These are phyloP conservation scores for Mycogone perniciosa DNA, from an alignment of 2,329 filamentous ascomycete genomes.

Conservation along the genomic window DNA sequence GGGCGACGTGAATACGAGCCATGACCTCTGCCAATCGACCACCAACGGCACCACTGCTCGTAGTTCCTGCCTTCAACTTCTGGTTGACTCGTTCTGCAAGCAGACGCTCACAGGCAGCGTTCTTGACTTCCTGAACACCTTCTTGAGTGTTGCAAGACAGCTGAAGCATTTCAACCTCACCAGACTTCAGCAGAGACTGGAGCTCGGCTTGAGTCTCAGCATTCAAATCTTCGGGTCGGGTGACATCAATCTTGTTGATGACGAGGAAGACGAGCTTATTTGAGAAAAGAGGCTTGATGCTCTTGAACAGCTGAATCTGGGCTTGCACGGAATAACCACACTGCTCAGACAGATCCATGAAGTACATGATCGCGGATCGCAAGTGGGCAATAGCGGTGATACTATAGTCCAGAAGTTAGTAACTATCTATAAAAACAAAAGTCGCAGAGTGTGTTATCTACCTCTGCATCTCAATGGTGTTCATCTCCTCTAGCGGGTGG, in stretches of 20 bases:
- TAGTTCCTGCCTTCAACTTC: constrained; percentile 90
- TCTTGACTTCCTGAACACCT: constrained; percentile 90
- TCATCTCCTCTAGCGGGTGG: constrained; percentile 98
- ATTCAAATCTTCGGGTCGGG: constrained; percentile 80
- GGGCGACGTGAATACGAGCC: constrained; percentile 92
- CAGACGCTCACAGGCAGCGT: constrained; percentile 85
- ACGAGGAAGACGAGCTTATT: constrained; percentile 97
- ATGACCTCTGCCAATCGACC: constrained; percentile 85
- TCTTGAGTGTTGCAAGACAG: constrained; percentile 93
- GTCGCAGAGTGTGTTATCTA: constrained; percentile 7
- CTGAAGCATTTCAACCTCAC: constrained; percentile 88
- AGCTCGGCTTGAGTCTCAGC: constrained; percentile 70
- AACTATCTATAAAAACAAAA: background rate
- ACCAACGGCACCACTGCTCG: constrained; percentile 66
- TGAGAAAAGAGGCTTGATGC: constrained; percentile 91
- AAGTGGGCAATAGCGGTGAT: constrained; percentile 97
- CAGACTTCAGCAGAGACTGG: constrained; percentile 72
- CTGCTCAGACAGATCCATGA: constrained; percentile 96
- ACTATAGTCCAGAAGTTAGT: constrained; percentile 26
- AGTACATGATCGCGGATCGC: constrained; percentile 90
- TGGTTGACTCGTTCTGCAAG: constrained; percentile 90
- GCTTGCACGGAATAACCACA: constrained; percentile 90
- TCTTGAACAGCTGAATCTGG: constrained; percentile 92
- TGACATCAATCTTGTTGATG: constrained; percentile 96
- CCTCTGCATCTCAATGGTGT: constrained; percentile 96